Evolutionary conservation across 2,329 filamentous ascomycete genomes (phyloP).

Genomic region (Ceratocystis papillata): DNA sequence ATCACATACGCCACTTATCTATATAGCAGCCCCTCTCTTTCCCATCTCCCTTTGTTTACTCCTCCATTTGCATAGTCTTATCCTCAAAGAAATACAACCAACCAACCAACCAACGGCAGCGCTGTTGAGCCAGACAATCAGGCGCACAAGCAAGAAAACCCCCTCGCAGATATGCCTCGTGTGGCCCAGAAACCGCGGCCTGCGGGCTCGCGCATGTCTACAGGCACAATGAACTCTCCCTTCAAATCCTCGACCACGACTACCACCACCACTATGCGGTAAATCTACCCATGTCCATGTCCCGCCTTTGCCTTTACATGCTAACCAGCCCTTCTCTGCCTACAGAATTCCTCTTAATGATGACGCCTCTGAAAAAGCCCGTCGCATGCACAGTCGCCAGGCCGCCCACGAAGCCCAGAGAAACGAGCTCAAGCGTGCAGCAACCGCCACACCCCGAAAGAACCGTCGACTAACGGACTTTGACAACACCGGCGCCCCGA

Average conservation of each 20-base stretch:
- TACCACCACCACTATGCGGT: constrained; percentile 30
- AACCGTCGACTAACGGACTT: constrained; percentile 48
- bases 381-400: constrained; percentile 75
- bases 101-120: too few relatives aligned
- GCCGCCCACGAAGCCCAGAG: constrained; percentile 82
- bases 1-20: too few relatives aligned
- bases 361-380: constrained; percentile 83
- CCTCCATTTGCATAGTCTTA: too few relatives aligned
- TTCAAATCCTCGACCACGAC: constrained; percentile 42
- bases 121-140: too few relatives aligned
- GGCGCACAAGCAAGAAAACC: constrained; percentile 24
- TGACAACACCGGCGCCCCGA: constrained; percentile 46
- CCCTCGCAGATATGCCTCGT: constrained; percentile 41
- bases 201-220: constrained; percentile 38
- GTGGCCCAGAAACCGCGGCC: constrained; percentile 46
- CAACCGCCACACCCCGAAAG: constrained; percentile 57
- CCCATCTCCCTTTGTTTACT: too few relatives aligned
- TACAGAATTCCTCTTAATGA: constrained; percentile 77
- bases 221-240: constrained; percentile 41
- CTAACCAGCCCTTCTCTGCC: not conserved
- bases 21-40: too few relatives aligned
- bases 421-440: constrained; percentile 76
- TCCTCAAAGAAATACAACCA: too few relatives aligned
- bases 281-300: not conserved
- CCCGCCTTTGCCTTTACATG: not conserved